Percentiles rank a stretch among this genome's conserved stretches.
These are phyloP conservation scores for Ceratocystis alfenasii DNA, from an alignment of 2,329 filamentous ascomycete species.

Conservation along the genomic window DNA sequence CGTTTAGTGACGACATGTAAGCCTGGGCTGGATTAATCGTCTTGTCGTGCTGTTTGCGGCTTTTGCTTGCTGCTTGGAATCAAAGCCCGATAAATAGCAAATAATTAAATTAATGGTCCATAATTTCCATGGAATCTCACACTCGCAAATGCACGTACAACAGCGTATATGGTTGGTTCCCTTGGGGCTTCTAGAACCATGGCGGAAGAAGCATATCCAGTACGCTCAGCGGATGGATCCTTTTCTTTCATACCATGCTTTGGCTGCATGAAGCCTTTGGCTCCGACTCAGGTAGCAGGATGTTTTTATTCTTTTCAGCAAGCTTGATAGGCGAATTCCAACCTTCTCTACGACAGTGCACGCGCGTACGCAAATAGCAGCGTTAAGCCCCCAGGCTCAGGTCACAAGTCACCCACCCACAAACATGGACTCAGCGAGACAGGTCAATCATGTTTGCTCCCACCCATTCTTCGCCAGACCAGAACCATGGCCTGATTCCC, in stretches of 20 bases:
- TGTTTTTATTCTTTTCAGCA: too few species aligned
- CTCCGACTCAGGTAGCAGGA: too few species aligned
- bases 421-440: background rate
- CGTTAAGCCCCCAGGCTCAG: background rate
- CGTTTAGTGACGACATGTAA: conserved; percentile 7
- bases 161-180: background rate
- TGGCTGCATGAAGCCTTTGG: background rate
- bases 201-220: background rate
- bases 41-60: background rate
- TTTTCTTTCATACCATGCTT: background rate
- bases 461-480: background rate
- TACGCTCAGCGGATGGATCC: background rate
- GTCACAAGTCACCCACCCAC: background rate
- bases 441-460: background rate
- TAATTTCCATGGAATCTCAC: background rate
- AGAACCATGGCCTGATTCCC: conserved; percentile 1
- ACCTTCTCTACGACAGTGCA: too few species aligned
- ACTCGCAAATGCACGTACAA: background rate
- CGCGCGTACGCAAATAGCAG: too few species aligned
- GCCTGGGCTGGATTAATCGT: background rate
- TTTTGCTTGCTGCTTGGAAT: background rate
- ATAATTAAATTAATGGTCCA: background rate
- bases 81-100: background rate
- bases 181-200: conserved; percentile 1
- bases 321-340: too few species aligned